Conservation (phyloP, 352 stramenopile species). For the Pythium aquatile region DNA sequence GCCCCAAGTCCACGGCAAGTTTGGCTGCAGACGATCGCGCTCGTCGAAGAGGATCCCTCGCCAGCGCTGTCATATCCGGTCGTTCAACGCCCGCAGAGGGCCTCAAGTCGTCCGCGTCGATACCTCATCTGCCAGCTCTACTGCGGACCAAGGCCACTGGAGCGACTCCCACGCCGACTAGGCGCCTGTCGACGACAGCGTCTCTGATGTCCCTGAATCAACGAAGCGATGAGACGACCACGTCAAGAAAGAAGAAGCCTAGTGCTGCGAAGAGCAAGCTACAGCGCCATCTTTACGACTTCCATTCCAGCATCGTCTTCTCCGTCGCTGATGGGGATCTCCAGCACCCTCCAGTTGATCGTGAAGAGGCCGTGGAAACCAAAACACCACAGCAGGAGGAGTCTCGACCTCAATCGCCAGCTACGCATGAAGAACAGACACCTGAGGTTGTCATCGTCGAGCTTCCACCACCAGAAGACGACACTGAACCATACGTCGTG, state of each 20-base stretch:
- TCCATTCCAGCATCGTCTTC: constrained; percentile 60
- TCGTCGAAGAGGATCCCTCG: background rate
- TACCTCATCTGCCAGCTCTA: constrained; percentile 10
- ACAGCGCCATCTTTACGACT: constrained; percentile 56
- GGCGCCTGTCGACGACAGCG: constrained; percentile 1
- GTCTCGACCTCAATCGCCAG: background rate
- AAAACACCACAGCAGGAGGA: background rate
- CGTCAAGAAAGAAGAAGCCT: constrained; percentile 12
- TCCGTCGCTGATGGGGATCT: constrained; percentile 31
- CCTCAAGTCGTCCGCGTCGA: background rate
- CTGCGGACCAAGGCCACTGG: background rate
- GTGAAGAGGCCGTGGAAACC: background rate
- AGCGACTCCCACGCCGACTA: background rate
- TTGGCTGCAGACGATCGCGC: background rate
- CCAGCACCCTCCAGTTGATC: background rate
- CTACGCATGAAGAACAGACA: background rate
- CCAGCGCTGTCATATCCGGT: background rate
- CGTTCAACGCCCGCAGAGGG: background rate
- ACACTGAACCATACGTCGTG: constrained; percentile 31
- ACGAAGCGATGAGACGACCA: background rate
- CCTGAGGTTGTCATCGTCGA: constrained; percentile 17
- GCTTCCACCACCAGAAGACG: constrained; percentile 15
- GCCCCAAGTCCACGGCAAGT: constrained; percentile 2
- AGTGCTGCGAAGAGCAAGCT: constrained; percentile 35
- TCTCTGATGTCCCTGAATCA: constrained; percentile 5